Evolutionary conservation across 495 filamentous ascomycete genomes (phyloP), one percentile per base, ranked within the genome.

Genomic region (Amphirosellinia nigrospora): DNA sequence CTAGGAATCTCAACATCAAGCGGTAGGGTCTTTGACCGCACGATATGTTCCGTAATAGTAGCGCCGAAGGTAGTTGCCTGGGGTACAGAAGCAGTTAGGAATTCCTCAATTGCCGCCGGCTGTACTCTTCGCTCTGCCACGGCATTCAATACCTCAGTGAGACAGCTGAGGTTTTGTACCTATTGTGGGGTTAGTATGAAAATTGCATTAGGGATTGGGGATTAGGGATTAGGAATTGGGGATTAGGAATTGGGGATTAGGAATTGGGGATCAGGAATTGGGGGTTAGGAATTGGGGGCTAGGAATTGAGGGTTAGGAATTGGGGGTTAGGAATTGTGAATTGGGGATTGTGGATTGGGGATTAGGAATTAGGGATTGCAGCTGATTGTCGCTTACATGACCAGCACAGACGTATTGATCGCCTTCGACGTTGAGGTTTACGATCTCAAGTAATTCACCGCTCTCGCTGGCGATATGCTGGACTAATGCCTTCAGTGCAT

Each of bases 331-430:
- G n/a, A n/a, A n/a, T n/a, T n/a, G n/a, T n/a, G n/a, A n/a, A n/a
- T n/a, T n/a, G n/a, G n/a, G n/a, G n/a, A n/a, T n/a, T n/a, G n/a
- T n/a, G n/a, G n/a, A n/a, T n/a, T n/a, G n/a, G n/a, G n/a, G n/a
- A n/a, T n/a, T n/a, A n/a, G n/a, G n/a, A n/a, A n/a, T n/a, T 26
- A 3, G 59, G 36, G 23, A 0, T 21, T 38, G 8, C 73, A 89
- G 91, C 79, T 95, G 93, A 28, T 95, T 87, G 21, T 92, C 92
- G 39, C 93, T 91, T 66, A 96, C 86, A 83, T 96, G 93, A 80
- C 93, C 93, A 74, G 93, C 93, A 72, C 91, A 93, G 72, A 96
- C 93, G 75, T 97, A 96, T 78, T 96, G 93, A 89, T 91, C 90
- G 82, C 95, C 94, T 71, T 91, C 89, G 72, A 97, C 90, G 79